These are phyloP conservation scores for Gracilariopsis chorda DNA, from an alignment of 23 red algal species.

Conservation along the genomic window DNA sequence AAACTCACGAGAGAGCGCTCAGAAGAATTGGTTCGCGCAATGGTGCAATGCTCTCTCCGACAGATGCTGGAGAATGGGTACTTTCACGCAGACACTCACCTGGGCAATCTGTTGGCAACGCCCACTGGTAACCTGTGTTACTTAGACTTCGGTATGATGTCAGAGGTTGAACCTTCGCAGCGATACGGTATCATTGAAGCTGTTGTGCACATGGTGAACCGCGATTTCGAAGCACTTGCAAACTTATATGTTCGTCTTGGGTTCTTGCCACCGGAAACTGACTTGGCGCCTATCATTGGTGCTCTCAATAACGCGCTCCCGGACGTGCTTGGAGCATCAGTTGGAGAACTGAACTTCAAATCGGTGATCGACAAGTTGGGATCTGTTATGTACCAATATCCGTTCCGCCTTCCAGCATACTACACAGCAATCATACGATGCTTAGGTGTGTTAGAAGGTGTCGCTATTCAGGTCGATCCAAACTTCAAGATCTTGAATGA, in stretches of 20 bases:
- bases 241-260: slow-evolving; percentile 91
- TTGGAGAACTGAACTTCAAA: slow-evolving; percentile 98
- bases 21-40: slow-evolving; percentile 73
- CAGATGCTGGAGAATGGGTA: slow-evolving; percentile 99
- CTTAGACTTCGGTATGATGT: slow-evolving; percentile 99
- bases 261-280: slow-evolving; percentile 81
- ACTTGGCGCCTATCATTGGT: slow-evolving; percentile 85
- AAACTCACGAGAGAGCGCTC: slow-evolving; percentile 56
- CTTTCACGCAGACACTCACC: slow-evolving; percentile 98
- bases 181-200: slow-evolving; percentile 99
- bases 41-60: slow-evolving; percentile 96
- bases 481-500: slow-evolving; percentile 99
- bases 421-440: slow-evolving; percentile 99
- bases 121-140: slow-evolving; percentile 85
- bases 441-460: slow-evolving; percentile 94
- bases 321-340: slow-evolving; percentile 92
- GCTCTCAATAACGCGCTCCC: slow-evolving; percentile 89
- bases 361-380: slow-evolving; percentile 99
- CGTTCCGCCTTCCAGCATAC: slow-evolving; percentile 92
- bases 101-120: slow-evolving; percentile 93
- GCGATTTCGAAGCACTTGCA: slow-evolving; percentile 91
- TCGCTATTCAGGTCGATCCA: slow-evolving; percentile 98
- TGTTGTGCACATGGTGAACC: slow-evolving; percentile 98
- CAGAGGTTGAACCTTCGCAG: slow-evolving; percentile 82
- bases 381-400: slow-evolving; percentile 95